phyloP scores from a whole-genome alignment of 2,329 filamentous ascomycete species.

The Fusarium heterosporum region DNA sequence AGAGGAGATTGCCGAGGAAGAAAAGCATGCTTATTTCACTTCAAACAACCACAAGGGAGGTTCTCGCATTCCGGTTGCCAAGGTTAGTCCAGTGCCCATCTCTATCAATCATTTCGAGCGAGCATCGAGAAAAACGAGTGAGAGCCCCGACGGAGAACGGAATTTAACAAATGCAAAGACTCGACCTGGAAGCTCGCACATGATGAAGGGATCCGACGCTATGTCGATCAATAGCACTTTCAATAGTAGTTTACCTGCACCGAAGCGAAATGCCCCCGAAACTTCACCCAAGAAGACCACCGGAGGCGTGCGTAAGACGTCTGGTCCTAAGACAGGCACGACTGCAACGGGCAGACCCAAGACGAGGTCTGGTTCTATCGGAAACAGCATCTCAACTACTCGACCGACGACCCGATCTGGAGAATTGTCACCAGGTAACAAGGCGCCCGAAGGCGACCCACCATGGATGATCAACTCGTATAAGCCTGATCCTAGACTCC shows the following conservation, averaged over 20 bases:
- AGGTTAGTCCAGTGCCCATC: constrained; percentile 81
- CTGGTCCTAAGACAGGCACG: constrained; percentile 56
- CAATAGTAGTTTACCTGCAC: constrained; percentile 41
- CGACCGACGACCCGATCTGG: constrained; percentile 73
- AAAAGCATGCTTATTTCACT: constrained; percentile 64
- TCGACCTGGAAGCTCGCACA: constrained; percentile 77
- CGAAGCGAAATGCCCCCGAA: constrained; percentile 61
- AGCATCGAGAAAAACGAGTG: constrained; percentile 73
- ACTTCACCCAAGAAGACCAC: constrained; percentile 65
- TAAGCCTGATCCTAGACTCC: constrained; percentile 92
- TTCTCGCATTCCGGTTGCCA: constrained; percentile 90
- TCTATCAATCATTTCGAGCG: constrained; percentile 78
- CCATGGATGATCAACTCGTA: constrained; percentile 97
- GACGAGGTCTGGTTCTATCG: constrained; percentile 68
- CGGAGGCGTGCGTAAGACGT: constrained; percentile 57
- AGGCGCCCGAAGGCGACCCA: constrained; percentile 90
- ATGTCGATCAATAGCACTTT: constrained; percentile 35
- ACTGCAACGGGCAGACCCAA: constrained; percentile 65
- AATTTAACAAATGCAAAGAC: constrained; percentile 68
- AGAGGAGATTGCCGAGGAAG: constrained; percentile 78
- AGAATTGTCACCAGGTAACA: constrained; percentile 61
- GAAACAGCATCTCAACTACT: constrained; percentile 58
- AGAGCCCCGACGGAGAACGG: constrained; percentile 67
- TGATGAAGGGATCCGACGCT: constrained; percentile 55
- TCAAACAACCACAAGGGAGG: constrained; percentile 67